These are phyloP conservation scores for Aspergillus awamori DNA, from an alignment of 2,329 filamentous ascomycete genomes.

Conservation along the genomic window DNA sequence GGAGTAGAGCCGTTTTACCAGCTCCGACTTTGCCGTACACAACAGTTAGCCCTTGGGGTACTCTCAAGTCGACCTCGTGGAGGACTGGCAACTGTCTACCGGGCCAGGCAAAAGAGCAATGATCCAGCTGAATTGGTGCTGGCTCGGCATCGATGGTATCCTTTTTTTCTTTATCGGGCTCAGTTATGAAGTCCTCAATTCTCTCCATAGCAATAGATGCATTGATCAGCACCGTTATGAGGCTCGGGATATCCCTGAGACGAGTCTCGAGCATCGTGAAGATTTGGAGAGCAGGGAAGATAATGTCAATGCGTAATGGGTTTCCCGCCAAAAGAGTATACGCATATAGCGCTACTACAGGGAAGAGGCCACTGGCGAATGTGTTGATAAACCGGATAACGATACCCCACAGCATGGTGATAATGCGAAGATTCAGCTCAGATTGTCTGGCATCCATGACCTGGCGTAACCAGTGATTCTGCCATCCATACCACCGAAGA, in stretches of 20 bases:
- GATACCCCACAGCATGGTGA: slow-evolving; percentile 65
- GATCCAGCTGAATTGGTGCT: slow-evolving; percentile 49
- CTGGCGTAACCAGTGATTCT: slow-evolving; percentile 70
- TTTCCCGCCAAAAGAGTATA: slow-evolving; percentile 73
- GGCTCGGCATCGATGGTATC: slow-evolving; percentile 40
- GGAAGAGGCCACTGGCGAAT: slow-evolving; percentile 73
- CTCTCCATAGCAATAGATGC: slow-evolving; percentile 79
- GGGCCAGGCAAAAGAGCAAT: slow-evolving; percentile 79
- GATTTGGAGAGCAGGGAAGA: slow-evolving; percentile 82
- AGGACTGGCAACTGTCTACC: slow-evolving; percentile 63
- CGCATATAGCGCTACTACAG: slow-evolving; percentile 77
- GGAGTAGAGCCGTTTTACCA: slow-evolving; percentile 65
- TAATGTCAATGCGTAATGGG: slow-evolving; percentile 74
- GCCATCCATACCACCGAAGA: slow-evolving; percentile 81
- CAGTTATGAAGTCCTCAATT: slow-evolving; percentile 83
- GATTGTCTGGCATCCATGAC: slow-evolving; percentile 69
- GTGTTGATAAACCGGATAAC: slow-evolving; percentile 70
- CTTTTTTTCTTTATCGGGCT: slow-evolving; percentile 77
- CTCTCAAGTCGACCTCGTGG: slow-evolving; percentile 56
- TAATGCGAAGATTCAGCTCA: slow-evolving; percentile 67
- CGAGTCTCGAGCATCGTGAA: slow-evolving; percentile 75
- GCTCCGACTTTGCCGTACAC: slow-evolving; percentile 66
- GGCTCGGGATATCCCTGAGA: slow-evolving; percentile 71
- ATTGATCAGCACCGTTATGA: slow-evolving; percentile 78
- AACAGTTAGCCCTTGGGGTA: slow-evolving; percentile 61